phyloP scores from a whole-genome alignment of 306 rosid genomes.

The Delonix regia region DNA sequence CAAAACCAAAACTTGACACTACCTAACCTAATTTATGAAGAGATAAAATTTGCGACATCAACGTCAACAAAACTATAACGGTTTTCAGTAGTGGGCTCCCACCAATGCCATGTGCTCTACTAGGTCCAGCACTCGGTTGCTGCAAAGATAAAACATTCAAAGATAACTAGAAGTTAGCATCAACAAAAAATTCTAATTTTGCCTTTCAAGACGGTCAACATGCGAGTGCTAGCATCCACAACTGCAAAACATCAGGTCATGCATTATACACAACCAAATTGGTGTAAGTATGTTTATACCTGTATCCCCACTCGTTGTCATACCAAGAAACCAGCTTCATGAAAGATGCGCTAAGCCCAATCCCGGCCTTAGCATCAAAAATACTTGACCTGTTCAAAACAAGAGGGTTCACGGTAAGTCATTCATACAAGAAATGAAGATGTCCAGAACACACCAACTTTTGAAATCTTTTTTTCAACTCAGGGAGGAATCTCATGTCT shows the following conservation, averaged over 20 bases:
- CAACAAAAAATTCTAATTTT: not conserved
- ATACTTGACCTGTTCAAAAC: constrained; percentile 78
- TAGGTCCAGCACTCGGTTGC: constrained; percentile 96
- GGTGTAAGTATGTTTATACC: constrained; percentile 48
- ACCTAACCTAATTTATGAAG: constrained; percentile 36
- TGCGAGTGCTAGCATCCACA: not conserved
- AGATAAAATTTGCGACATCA: not conserved
- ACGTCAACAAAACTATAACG: not conserved
- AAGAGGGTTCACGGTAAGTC: not conserved
- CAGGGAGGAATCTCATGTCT: not conserved
- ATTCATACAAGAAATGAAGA: not conserved
- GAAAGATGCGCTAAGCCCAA: constrained; percentile 77
- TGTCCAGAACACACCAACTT: not conserved
- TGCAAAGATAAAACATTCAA: constrained; percentile 39
- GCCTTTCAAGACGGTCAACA: not conserved
- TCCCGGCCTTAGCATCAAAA: constrained; percentile 96
- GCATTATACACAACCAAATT: not conserved
- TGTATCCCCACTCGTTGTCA: constrained; percentile 99
- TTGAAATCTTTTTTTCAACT: not conserved
- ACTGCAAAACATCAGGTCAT: constrained; percentile 3
- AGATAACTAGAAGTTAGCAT: not conserved
- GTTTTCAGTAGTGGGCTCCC: constrained; percentile 55
- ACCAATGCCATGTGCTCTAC: constrained; percentile 94
- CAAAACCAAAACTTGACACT: constrained; percentile 37
- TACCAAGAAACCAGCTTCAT: constrained; percentile 93